phyloP scores from a whole-genome alignment of 805 yeast species.

The Sugiyamaella mastotermitis region DNA sequence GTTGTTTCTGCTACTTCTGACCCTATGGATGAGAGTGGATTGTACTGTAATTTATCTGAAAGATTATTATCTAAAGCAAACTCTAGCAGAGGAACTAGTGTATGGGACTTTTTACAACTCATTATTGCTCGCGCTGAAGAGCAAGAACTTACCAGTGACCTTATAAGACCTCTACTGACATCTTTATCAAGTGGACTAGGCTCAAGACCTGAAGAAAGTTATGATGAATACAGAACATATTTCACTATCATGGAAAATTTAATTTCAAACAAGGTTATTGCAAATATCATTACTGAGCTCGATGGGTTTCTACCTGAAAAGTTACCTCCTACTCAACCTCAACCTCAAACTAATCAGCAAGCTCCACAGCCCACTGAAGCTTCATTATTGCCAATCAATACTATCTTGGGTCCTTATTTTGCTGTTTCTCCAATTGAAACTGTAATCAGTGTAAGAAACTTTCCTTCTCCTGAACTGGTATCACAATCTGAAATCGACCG shows the following conservation, averaged over 20 bases:
- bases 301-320: constrained; percentile 42
- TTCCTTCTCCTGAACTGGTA: constrained; percentile 20
- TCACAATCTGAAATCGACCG: constrained; percentile 13
- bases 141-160: constrained; percentile 50
- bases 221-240: constrained; percentile 42
- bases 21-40: constrained; percentile 9
- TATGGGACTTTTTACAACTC: constrained; percentile 47
- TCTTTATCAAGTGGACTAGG: not conserved
- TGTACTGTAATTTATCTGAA: constrained; percentile 12
- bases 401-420: constrained; percentile 73
- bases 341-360: not conserved
- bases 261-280: constrained; percentile 54
- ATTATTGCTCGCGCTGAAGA: constrained; percentile 54
- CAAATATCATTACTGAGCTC: constrained; percentile 51
- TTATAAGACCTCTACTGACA: constrained; percentile 14
- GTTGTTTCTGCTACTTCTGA: constrained; percentile 24
- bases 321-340: not conserved
- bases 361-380: constrained; percentile 21
- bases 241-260: constrained; percentile 49
- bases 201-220: not conserved
- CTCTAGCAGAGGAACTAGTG: constrained; percentile 13
- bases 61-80: constrained; percentile 11
- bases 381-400: constrained; percentile 51
- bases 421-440: constrained; percentile 60
- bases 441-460: constrained; percentile 16